Percentiles rank a stretch among this genome's conserved stretches.
phyloP scores from a whole-genome alignment of 176 grass and related monocot genomes.

The Dactylis glomerata region DNA sequence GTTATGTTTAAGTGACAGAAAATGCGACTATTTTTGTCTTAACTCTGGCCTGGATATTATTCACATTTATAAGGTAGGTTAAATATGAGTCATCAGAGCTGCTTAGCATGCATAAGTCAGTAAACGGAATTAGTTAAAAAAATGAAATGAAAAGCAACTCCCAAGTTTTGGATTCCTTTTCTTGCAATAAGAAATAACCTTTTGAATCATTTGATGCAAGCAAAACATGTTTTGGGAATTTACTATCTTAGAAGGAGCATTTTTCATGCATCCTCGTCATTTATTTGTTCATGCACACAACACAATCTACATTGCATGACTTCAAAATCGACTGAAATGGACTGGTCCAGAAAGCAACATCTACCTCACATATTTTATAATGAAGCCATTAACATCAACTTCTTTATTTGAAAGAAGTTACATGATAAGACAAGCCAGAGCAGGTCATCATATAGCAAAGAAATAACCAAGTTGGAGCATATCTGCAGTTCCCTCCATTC shows the following conservation, averaged over 20 bases:
- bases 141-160: neutral
- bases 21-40: neutral
- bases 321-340: slow-evolving; percentile 10
- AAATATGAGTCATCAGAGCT: neutral
- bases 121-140: neutral
- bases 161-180: neutral
- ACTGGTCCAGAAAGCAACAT: slow-evolving; percentile 16
- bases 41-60: neutral
- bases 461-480: slow-evolving; percentile 2
- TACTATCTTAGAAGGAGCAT: neutral
- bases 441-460: slow-evolving; percentile 11
- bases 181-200: neutral
- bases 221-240: neutral
- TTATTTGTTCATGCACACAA: neutral
- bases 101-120: neutral
- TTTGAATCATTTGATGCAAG: neutral
- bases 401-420: slow-evolving; percentile 21
- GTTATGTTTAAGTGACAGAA: neutral
- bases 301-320: neutral
- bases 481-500: slow-evolving; percentile 12
- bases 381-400: neutral
- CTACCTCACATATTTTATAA: neutral
- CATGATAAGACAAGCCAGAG: slow-evolving; percentile 17
- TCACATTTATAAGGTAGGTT: neutral
- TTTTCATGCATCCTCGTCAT: slow-evolving; percentile 6